phyloP scores from a whole-genome alignment of 2,329 filamentous ascomycete genomes.

The Ophiostoma sp. region DNA sequence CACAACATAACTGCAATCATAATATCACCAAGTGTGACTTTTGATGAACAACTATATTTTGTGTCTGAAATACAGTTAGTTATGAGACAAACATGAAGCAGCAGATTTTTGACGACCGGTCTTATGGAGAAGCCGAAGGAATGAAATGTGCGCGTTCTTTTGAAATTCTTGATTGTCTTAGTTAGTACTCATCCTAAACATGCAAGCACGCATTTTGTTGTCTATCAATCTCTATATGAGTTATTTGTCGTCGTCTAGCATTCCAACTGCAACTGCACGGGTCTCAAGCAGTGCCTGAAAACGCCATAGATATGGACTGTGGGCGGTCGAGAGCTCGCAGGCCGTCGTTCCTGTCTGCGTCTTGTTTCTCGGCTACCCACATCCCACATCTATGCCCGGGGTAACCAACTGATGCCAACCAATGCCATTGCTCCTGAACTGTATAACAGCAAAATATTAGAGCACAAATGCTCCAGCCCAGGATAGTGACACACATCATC shows the following conservation, averaged over 20 bases:
- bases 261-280: too few species aligned
- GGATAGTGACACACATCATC: neutral
- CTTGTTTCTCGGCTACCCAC: neutral
- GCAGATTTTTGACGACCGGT: too few species aligned
- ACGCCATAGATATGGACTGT: neutral
- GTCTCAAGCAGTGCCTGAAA: neutral
- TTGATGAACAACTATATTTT: too few species aligned
- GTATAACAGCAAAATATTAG: neutral
- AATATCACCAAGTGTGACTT: neutral
- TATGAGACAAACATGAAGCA: too few species aligned
- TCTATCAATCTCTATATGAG: too few species aligned
- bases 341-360: neutral
- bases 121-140: neutral
- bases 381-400: neutral
- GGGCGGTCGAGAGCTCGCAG: neutral
- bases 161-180: neutral
- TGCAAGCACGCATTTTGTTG: neutral
- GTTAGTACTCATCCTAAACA: neutral
- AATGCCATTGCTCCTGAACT: neutral
- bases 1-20: neutral
- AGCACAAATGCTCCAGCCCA: neutral
- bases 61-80: too few species aligned
- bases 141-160: neutral
- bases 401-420: neutral
- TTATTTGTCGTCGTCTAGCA: neutral